Conservation (phyloP, 495 filamentous ascomycete genomes). For the Astrothelium subdiscretum region DNA sequence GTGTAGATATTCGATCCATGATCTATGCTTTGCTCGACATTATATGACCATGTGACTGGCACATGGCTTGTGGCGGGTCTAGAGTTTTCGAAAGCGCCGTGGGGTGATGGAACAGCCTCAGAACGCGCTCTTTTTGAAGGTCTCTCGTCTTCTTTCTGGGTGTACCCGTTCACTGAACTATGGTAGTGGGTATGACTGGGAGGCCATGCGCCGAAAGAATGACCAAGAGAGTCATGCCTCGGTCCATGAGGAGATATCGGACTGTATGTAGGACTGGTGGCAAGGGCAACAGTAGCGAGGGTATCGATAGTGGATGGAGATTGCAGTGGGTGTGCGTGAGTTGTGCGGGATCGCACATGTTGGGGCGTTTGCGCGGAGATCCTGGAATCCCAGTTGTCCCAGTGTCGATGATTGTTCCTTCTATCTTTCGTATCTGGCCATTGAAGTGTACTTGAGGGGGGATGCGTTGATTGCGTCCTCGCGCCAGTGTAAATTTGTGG, state of each 20-base stretch:
- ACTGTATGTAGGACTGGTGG: slow-evolving; percentile 17
- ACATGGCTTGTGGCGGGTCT: slow-evolving; percentile 36
- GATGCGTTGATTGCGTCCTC: not conserved
- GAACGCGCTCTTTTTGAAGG: slow-evolving; percentile 52
- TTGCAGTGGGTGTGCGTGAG: not conserved
- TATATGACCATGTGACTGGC: slow-evolving; percentile 17
- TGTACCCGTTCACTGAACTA: not conserved
- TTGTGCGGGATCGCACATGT: not conserved
- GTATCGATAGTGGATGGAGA: slow-evolving; percentile 26
- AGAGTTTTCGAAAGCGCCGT: slow-evolving; percentile 25
- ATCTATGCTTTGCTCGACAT: slow-evolving; percentile 21
- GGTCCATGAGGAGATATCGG: not conserved
- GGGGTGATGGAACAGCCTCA: slow-evolving; percentile 42
- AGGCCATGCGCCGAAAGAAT: not conserved
- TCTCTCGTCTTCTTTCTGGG: slow-evolving; percentile 30
- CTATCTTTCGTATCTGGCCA: not conserved
- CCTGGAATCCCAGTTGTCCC: not conserved
- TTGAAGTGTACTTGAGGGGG: not conserved
- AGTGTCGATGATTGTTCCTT: not conserved
- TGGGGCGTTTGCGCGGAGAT: not conserved
- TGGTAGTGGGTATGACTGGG: not conserved
- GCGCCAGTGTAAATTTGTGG: not conserved
- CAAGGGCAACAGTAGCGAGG: slow-evolving; percentile 23
- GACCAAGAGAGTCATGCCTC: not conserved
- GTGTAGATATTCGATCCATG: slow-evolving; percentile 2